phyloP scores from a whole-genome alignment of 2,329 filamentous ascomycete species.

The Phialocephala sp. region DNA sequence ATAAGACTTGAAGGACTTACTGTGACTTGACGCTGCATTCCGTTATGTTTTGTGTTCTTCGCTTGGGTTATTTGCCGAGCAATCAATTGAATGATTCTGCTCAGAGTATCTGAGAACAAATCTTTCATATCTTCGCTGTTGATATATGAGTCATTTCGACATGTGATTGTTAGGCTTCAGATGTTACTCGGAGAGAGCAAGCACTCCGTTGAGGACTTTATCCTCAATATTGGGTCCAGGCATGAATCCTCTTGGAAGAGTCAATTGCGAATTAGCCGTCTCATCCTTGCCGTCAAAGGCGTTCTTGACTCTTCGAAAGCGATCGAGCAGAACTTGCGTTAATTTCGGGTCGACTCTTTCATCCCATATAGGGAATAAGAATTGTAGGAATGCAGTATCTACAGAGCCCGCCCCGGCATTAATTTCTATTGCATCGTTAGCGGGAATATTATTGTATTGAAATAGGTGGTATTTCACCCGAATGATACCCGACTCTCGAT shows the following conservation, averaged over 20 bases:
- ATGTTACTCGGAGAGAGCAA: neutral
- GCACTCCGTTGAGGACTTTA: neutral
- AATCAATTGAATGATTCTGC: neutral
- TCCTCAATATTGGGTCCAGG: neutral
- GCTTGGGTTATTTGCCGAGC: neutral
- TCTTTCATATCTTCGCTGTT: neutral
- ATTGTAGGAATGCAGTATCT: too few relatives aligned
- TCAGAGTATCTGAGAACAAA: neutral
- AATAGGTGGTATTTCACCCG: neutral
- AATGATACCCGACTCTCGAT: neutral
- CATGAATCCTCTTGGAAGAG: neutral
- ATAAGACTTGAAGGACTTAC: neutral
- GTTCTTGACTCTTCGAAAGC: conserved; percentile 5
- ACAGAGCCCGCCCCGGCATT: neutral
- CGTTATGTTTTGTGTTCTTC: neutral
- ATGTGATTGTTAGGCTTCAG: neutral
- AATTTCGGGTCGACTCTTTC: too few relatives aligned
- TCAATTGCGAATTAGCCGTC: neutral
- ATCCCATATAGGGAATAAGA: too few relatives aligned
- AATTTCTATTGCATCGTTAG: neutral
- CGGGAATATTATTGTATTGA: neutral
- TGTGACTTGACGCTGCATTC: neutral
- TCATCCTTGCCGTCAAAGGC: neutral
- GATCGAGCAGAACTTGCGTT: conserved; percentile 2
- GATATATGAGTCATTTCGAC: neutral